Base-by-base conservation (phyloP, 805 yeast genomes). In the Alloascoidea hylecoeti region DNA sequence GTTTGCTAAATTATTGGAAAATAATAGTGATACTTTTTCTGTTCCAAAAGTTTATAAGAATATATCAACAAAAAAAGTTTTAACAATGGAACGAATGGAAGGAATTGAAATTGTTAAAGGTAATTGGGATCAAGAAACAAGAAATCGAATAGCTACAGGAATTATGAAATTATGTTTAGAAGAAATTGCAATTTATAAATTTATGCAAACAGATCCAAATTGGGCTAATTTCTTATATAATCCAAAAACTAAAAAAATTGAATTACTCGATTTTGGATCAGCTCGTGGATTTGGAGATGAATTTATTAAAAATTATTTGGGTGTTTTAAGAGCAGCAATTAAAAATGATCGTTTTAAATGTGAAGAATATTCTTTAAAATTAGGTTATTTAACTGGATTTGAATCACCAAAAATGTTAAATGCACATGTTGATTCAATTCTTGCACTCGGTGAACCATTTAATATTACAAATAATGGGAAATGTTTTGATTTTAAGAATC, bases 201-300 rank as follows among this genome's bases (percentile, higher is more conserved):
- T 79, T 60, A 92, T 92, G 98, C 98, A 92, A 60, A 89, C 97
- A 1, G 98, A 92, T 60, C 98, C 98, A 38, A 92, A 92, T 57
- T 92, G 98, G 98, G 97, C 98, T 35, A 92, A 92, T 56, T 92
- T 92, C 60, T 60, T 92, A 42, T 86, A 82, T 61, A 86, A 92
- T 51, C 64, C 64, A 27, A 47, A 61, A 14, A 75, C 85, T 1
- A 58, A 70, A 16, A 75, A 79, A 54, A 74, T 92, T 41, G 96
- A 89, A 56, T 63, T 92, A 40, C 63, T 92, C 38, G 98, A 92
- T 60, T 92, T 92, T 58, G 98, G 98, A 36, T 97, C 98, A 1
- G 79, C 96, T 4, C 70, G 97, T 45, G 81, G 73, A 19, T 92
- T 75, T 55, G 64, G 73, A 16, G 70, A 66, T 32, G 72, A 70